Base-by-base conservation (phyloP, 2,329 filamentous ascomycete genomes). In the Myotisia sp. region DNA sequence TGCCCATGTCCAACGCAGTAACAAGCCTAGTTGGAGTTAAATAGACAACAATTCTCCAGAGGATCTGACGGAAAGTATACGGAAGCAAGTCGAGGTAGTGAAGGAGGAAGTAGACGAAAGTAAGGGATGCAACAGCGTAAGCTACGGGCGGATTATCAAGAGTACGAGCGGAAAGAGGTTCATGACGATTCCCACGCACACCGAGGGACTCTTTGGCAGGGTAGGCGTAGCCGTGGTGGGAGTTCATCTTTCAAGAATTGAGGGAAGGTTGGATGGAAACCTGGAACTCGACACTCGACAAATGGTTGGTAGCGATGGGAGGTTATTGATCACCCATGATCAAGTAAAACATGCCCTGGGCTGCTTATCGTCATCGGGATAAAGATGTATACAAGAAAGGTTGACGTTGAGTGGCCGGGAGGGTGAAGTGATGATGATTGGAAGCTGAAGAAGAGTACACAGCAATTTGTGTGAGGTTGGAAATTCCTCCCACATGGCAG, bases 1-100 rank as follows among this genome's bases (percentile, higher is more conserved):
- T 16, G 26, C 36, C 26, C 61, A 64, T 41, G 69, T 64, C 65
- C 60, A 73, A 53, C 28, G 56, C 54, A 39, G 54, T 49, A 34
- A 64, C 47, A 32, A 63, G 46, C 33, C 49, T 50, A 8, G 56
- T 55, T 6, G 61, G 61, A 3, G 51, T 55, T 12, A 58, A 21
- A 36, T 56, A 58, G 36, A 63, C 50, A 14, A 58, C 21, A 6
- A 54, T 37, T 43, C 57, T 53, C 56, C 61, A 63, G 32, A 53
- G 24, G 18, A 48, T 29, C n/a, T 41, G 51, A 24, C 50, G 46
- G 30, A 58, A 33, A 6, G 49, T 48, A 19, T 49, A 42, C 4
- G 34, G 33, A 4, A 51, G 50, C 9, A 51, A 33, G 14, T 50
- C 44, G 16, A 57, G 44, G 35, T 55, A 47, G 12, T 46, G 43